Evolutionary conservation across 2,329 filamentous ascomycete species (phyloP).

Genomic region (Curvularia sp.): DNA sequence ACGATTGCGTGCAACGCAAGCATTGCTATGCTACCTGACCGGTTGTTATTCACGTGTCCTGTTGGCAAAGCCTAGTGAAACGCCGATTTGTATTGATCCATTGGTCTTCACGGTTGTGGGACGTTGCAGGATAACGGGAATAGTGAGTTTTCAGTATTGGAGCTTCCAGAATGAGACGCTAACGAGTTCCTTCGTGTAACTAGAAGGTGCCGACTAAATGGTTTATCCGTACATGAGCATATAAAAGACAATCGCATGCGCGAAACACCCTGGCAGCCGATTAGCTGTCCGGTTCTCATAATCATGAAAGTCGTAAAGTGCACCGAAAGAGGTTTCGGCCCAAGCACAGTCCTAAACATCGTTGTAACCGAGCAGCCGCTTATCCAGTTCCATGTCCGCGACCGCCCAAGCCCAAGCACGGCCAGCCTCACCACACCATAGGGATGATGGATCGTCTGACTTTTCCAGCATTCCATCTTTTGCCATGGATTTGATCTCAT

Average conservation of each 20-base stretch:
- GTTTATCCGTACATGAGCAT: slow-evolving; percentile 7
- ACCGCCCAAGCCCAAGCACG: slow-evolving; percentile 59
- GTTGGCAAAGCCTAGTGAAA: neutral
- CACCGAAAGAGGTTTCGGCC: neutral
- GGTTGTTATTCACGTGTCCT: neutral
- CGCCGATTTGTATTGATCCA: neutral
- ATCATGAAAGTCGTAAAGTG: slow-evolving; percentile 29
- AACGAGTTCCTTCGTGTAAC: slow-evolving; percentile 11
- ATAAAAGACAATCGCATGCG: slow-evolving; percentile 1
- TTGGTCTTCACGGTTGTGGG: slow-evolving; percentile 3
- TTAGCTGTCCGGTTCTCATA: slow-evolving; percentile 32
- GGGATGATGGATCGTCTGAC: slow-evolving; percentile 58
- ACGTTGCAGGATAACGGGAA: slow-evolving; percentile 8
- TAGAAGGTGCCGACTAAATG: slow-evolving; percentile 12
- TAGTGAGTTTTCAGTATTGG: slow-evolving; percentile 8
- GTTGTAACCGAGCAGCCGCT: slow-evolving; percentile 59
- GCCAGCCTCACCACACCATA: slow-evolving; percentile 61
- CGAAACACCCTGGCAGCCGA: slow-evolving; percentile 5
- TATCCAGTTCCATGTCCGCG: slow-evolving; percentile 55
- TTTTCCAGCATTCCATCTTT: slow-evolving; percentile 61
- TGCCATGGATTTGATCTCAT: slow-evolving; percentile 63
- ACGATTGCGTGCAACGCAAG: neutral
- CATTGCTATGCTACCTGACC: neutral
- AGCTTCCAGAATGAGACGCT: slow-evolving; percentile 1
- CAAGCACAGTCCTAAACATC: slow-evolving; percentile 50